Evolutionary conservation across 2,329 filamentous ascomycete genomes (phyloP).

Genomic region (Trichoderma sp.): DNA sequence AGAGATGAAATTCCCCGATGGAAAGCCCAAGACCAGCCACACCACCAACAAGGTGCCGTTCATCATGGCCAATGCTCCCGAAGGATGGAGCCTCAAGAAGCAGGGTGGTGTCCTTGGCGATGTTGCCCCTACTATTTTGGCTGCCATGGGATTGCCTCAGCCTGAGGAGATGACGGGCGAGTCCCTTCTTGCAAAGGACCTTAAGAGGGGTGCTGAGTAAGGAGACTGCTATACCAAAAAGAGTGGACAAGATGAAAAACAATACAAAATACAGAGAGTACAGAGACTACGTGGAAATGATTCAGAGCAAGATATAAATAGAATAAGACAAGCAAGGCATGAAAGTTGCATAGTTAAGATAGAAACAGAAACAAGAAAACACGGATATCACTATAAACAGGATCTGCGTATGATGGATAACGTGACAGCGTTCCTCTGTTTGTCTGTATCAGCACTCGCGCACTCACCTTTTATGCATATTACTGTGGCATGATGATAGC

Average conservation of each 20-base stretch:
- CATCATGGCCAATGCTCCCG: conserved; percentile 94
- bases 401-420: background rate
- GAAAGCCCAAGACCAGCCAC: conserved; percentile 96
- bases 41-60: conserved; percentile 98
- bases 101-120: conserved; percentile 89
- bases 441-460: background rate
- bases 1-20: conserved; percentile 96
- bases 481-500: background rate
- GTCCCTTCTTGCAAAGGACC: conserved; percentile 74
- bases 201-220: conserved; percentile 39
- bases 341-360: background rate
- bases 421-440: background rate
- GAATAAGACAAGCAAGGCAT: background rate
- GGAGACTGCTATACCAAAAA: background rate
- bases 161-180: conserved; percentile 89
- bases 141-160: conserved; percentile 84
- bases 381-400: background rate
- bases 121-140: conserved; percentile 90
- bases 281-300: background rate
- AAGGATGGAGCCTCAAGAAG: conserved; percentile 82
- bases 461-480: background rate
- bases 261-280: background rate
- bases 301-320: background rate
- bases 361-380: conserved; percentile 8
- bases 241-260: background rate